Percentiles rank a stretch among this genome's conserved stretches.
These are phyloP conservation scores for Claviceps sp. DNA, from an alignment of 2,329 filamentous ascomycete species.

Conservation along the genomic window DNA sequence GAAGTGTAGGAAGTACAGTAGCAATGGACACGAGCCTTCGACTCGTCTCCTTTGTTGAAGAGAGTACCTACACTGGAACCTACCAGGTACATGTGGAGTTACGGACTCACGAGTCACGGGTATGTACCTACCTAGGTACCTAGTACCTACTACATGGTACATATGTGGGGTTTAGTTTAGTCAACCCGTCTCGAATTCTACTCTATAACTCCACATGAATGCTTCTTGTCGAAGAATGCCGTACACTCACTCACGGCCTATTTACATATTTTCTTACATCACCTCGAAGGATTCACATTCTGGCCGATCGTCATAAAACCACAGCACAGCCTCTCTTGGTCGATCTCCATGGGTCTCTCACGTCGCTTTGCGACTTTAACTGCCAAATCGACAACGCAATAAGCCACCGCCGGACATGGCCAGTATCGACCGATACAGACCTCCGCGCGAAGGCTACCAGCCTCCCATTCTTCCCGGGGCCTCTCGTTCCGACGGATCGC, in stretches of 20 bases:
- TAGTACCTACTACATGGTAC: no score
- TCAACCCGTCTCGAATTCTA: no score
- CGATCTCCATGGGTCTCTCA: slow-evolving; percentile 14
- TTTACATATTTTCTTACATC: not conserved
- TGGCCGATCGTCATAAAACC: not conserved
- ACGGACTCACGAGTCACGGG: no score
- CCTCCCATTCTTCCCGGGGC: slow-evolving; percentile 32
- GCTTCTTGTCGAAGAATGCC: not conserved
- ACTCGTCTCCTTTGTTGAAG: no score
- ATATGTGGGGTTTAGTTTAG: no score
- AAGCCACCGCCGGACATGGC: slow-evolving; percentile 30
- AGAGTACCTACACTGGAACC: no score
- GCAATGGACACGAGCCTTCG: no score
- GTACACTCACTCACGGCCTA: not conserved
- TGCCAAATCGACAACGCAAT: slow-evolving; percentile 15
- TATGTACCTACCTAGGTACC: no score
- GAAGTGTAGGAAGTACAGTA: no score
- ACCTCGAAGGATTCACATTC: not conserved
- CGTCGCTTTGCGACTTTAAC: slow-evolving; percentile 9
- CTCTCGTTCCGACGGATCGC: slow-evolving; percentile 28
- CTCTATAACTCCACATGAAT: no score
- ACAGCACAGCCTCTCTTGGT: not conserved
- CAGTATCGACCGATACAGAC: slow-evolving; percentile 46
- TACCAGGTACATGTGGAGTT: no score
- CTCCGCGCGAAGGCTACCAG: slow-evolving; percentile 43